Evolutionary conservation across 2,329 filamentous ascomycete species (phyloP), one percentile per base, ranked within the genome.

Genomic region (Pseudogymnoascus sp.): DNA sequence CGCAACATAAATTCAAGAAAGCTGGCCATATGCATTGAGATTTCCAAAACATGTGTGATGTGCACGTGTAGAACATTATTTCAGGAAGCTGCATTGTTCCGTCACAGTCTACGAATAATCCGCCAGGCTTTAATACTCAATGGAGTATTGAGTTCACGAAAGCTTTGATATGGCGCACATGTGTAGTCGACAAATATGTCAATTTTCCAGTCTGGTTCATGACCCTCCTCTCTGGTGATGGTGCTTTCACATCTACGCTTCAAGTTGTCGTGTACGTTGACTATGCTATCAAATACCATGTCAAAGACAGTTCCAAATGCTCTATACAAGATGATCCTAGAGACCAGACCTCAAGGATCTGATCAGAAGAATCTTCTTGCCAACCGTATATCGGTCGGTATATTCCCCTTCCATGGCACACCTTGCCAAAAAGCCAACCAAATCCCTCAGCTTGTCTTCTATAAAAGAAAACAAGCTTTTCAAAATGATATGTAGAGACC

Each of bases 401-500:
- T 33, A 17, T 17, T 55, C 29, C 27, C 27, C 29, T 31, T 55
- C n/a, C 9, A 13, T 55, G n/a, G 29, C 27, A 55, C 15, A 17
- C 21, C 21, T 21, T 10, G 44, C 44, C 27, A 15, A 4, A 4
- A 33, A 55, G 27, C 44, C 44, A 55, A 55, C 29, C 44, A 33
- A 55, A 55, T 55, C 44, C 44, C 29, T 55, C 44, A 55, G 48
- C 48, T 55, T 10, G 48, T 55, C 29, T n/a, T 33, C 48, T 33
- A 13, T 2, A 6, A 31, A 33, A 33, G 27, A 55, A 33, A 21
- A 55, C 48, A 55, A 33, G 48, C 48, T 55, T 55, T 55, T 55
- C 5, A 63, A 48, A 29, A 48, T 33, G 41, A 58, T 64, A 67
- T 76, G 73, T 77, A 75, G 74, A 69, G 71, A 74, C 71, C 70